Conservation (phyloP, 148 eudicot genomes). For the Camellia sinensis region DNA sequence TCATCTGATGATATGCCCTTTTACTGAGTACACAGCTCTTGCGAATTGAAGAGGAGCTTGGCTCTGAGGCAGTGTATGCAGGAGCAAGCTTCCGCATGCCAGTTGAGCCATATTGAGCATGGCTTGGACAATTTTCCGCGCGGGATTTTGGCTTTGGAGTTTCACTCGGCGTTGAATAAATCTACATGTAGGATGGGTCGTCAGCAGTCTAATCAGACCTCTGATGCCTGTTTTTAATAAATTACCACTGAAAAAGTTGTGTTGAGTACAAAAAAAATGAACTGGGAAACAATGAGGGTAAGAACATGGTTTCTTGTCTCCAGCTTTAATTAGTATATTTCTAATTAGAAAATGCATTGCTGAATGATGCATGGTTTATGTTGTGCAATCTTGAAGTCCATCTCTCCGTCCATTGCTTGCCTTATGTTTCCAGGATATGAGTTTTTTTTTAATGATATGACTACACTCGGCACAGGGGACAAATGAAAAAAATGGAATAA, state of each 20-base stretch:
- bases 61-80: conserved; percentile 86
- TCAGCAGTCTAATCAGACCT: neutral
- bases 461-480: too few relatives aligned
- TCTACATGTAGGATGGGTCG: neutral
- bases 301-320: neutral
- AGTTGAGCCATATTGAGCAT: conserved; percentile 66
- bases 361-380: neutral
- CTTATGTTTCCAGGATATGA: too few relatives aligned
- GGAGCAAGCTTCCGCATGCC: conserved; percentile 85
- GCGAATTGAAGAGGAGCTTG: conserved; percentile 98
- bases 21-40: conserved; percentile 39
- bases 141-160: conserved; percentile 6
- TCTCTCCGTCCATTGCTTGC: too few relatives aligned
- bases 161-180: neutral
- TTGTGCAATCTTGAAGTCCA: too few relatives aligned
- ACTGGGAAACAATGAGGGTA: conserved; percentile 9
- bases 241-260: conserved; percentile 5
- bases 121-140: neutral
- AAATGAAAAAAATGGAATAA: too few relatives aligned
- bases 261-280: neutral
- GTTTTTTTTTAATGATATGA: too few relatives aligned
- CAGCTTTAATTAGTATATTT: neutral
- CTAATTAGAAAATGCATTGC: neutral
- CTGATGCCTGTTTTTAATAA: conserved; percentile 16
- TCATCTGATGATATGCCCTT: neutral